Evolutionary conservation across 352 stramenopile genomes (phyloP), one percentile per base, ranked within the genome.

Genomic region (Globisporangium okanoganense): DNA sequence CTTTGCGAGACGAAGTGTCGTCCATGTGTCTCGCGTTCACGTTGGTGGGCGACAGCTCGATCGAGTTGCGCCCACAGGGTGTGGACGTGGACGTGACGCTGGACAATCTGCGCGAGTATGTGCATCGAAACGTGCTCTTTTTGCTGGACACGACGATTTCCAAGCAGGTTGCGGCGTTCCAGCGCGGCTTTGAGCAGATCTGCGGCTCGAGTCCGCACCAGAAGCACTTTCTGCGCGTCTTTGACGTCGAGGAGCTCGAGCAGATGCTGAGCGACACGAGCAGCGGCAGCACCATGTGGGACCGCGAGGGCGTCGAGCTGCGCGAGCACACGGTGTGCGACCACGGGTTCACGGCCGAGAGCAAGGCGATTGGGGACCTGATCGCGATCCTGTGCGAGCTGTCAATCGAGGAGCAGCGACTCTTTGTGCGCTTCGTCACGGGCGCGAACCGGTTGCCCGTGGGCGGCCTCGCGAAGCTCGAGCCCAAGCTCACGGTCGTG

Each of bases 401-500:
- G 47, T 60, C 80, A 27, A 40, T 82, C 25, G 78, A 76, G 3
- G 81, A 96, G 41, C 85, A 93, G 63, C 76, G 82, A 6, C 73
- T 87, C 24, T 97, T 97, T 76, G 82, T 97, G 57, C 79, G 81
- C 41, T 97, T 97, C 66, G 81, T 97, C n/a, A 96, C 87, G 38
- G 89, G 89, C 27, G 87, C 87, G 10, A 88, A 91, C 53, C 86
- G 89, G 4, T 65, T 97, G 61, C 89, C 89, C 18, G 69, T 94
- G 13, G 89, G 88, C n/a, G 89, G 89, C 4, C 74, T 96, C 53
- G 75, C 70, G 16, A 81, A 78, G 49, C 81, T 97, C 25, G 79
- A 90, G 57, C 89, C 89, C 7, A 85, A 92, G 57, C 81, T 97
- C 55, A 97, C 89, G 47, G 87, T 97, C 36, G 89, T 97, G 52